A percentile compares a stretch with the other conserved stretches of the same genome.
Evolutionary conservation across 2,329 filamentous ascomycete species (phyloP).

Genomic region (Botrytis sinoallii): DNA sequence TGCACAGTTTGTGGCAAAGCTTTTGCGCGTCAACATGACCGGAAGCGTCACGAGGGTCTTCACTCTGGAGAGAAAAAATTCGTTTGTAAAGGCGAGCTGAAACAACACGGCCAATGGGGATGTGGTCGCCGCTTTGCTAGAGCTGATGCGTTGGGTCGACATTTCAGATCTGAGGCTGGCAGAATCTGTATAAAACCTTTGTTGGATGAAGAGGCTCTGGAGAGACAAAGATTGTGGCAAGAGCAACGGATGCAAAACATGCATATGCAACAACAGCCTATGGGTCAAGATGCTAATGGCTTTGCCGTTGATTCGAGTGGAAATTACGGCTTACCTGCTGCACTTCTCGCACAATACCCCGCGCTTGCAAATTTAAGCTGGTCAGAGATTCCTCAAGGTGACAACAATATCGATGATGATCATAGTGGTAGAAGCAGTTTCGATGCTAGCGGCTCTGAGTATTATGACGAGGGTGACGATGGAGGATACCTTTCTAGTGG

Average conservation of each 20-base stretch:
- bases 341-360: constrained; percentile 86
- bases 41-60: constrained; percentile 92
- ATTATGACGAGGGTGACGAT: constrained; percentile 72
- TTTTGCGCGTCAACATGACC: constrained; percentile 94
- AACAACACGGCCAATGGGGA: constrained; percentile 81
- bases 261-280: constrained; percentile 55
- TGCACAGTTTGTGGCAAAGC: constrained; percentile 97
- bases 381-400: constrained; percentile 66
- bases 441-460: constrained; percentile 66
- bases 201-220: constrained; percentile 86
- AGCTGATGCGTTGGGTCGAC: constrained; percentile 88
- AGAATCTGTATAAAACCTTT: constrained; percentile 97
- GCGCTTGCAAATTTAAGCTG: constrained; percentile 89
- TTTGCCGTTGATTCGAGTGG: constrained; percentile 55
- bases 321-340: constrained; percentile 74
- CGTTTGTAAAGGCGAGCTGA: constrained; percentile 88
- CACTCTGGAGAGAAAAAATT: constrained; percentile 99
- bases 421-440: constrained; percentile 78
- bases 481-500: constrained; percentile 58
- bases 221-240: constrained; percentile 71
- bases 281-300: constrained; percentile 59
- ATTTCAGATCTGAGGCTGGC: constrained; percentile 94
- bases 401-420: constrained; percentile 65
- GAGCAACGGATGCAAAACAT: constrained; percentile 65
- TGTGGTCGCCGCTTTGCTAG: constrained; percentile 91